Conservation (phyloP, 2,329 filamentous ascomycete species). For the Colletotrichum lentis region DNA sequence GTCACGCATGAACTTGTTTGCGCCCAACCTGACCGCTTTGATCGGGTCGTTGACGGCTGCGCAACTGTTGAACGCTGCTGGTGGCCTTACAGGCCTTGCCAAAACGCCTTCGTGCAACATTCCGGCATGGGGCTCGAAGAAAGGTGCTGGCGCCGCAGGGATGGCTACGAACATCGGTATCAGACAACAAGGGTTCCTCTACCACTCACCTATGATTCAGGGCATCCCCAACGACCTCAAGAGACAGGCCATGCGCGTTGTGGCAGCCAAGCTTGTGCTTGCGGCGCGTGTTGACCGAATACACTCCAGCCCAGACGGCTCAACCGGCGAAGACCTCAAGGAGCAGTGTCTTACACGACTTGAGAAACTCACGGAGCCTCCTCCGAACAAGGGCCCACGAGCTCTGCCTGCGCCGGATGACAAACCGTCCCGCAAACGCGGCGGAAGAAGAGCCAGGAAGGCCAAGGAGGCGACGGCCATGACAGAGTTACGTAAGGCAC, state of each 20-base stretch:
- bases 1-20: slow-evolving; percentile 95
- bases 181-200: slow-evolving; percentile 91
- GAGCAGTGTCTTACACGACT: slow-evolving; percentile 84
- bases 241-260: slow-evolving; percentile 92
- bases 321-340: slow-evolving; percentile 82
- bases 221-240: slow-evolving; percentile 84
- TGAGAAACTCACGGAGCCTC: slow-evolving; percentile 91
- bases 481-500: slow-evolving; percentile 94
- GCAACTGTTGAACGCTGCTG: slow-evolving; percentile 93
- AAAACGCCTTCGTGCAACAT: slow-evolving; percentile 96
- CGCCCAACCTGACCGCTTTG: slow-evolving; percentile 88
- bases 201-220: slow-evolving; percentile 87
- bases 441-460: slow-evolving; percentile 87
- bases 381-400: slow-evolving; percentile 85
- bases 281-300: slow-evolving; percentile 90
- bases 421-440: slow-evolving; percentile 91
- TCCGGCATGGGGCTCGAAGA: slow-evolving; percentile 88
- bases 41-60: slow-evolving; percentile 93
- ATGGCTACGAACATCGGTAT: slow-evolving; percentile 93
- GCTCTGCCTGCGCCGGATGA: slow-evolving; percentile 94
- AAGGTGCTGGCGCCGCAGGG: slow-evolving; percentile 75
- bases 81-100: slow-evolving; percentile 85
- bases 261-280: slow-evolving; percentile 92
- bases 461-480: slow-evolving; percentile 97
- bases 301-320: slow-evolving; percentile 82